Conservation (phyloP, 1,284 basidiomycete species). For the Ustanciosporium gigantosporum region DNA sequence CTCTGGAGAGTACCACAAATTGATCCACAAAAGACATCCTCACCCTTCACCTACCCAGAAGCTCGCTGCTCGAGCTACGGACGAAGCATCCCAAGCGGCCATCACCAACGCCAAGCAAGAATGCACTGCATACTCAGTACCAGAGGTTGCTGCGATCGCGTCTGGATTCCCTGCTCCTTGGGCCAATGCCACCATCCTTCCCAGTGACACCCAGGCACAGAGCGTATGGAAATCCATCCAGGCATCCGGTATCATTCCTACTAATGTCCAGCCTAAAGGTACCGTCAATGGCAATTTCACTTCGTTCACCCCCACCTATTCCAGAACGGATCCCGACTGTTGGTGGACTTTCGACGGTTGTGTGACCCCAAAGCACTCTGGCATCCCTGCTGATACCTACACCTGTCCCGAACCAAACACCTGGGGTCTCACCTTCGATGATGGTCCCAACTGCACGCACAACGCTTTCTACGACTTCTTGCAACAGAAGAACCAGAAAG, state of each 20-base stretch:
- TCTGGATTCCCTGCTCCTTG: conserved; percentile 52
- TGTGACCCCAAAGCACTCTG: conserved; percentile 52
- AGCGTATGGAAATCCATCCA: conserved; percentile 52
- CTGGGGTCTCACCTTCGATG: conserved; percentile 66
- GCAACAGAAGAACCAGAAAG: conserved; percentile 64
- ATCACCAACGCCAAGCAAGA: conserved; percentile 28
- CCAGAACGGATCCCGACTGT: conserved; percentile 50
- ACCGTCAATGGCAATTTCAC: conserved; percentile 43
- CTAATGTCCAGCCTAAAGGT: conserved; percentile 59
- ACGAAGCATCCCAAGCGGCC: conserved; percentile 34
- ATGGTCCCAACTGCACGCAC: conserved; percentile 64
- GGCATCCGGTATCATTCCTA: conserved; percentile 57
- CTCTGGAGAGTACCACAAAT: conserved; percentile 32
- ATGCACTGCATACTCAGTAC: conserved; percentile 46
- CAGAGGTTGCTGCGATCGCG: conserved; percentile 40
- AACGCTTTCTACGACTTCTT: conserved; percentile 66
- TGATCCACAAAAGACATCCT: conserved; percentile 23
- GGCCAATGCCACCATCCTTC: conserved; percentile 61
- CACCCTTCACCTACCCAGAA: conserved; percentile 8
- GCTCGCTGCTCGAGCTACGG: conserved; percentile 26
- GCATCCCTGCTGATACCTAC: conserved; percentile 61
- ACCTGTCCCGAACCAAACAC: conserved; percentile 64
- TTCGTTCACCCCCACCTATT: conserved; percentile 32
- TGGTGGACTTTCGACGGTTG: conserved; percentile 55
- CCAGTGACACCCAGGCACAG: conserved; percentile 61